phyloP scores from a whole-genome alignment of 768 basidiomycete species.

The Lactarius psammicola region DNA sequence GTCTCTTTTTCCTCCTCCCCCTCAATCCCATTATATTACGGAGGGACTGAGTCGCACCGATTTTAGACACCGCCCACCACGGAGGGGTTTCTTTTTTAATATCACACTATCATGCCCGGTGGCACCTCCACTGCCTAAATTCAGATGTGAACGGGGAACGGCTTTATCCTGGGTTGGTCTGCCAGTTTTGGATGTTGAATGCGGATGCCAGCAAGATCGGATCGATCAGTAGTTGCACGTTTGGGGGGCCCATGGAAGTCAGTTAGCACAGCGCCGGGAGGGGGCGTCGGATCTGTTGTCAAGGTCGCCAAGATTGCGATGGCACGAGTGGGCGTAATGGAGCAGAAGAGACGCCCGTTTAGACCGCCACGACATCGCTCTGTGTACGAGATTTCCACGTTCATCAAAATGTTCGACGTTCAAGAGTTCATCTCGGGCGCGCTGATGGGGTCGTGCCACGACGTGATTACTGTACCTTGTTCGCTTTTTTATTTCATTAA shows the following conservation, averaged over 20 bases:
- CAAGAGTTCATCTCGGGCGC: neutral
- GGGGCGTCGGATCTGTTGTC: neutral
- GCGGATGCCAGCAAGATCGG: neutral
- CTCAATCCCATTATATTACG: no score
- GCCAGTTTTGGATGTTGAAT: neutral
- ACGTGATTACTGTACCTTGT: neutral
- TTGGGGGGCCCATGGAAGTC: neutral
- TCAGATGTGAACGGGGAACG: neutral
- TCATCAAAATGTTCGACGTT: neutral
- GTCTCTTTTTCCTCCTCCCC: neutral
- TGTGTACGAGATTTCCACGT: neutral
- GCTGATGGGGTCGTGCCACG: neutral
- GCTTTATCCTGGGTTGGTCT: neutral
- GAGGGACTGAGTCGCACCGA: neutral
- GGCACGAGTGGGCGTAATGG: neutral
- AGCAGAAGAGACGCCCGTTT: neutral
- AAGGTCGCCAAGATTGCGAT: neutral
- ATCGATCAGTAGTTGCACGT: neutral
- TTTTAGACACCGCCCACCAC: neutral
- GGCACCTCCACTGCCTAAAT: neutral
- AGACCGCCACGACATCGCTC: neutral
- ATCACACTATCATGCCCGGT: neutral
- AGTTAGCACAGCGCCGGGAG: neutral
- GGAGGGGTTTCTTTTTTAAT: neutral
- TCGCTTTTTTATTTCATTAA: neutral